Evolutionary conservation across 805 yeast species (phyloP), one percentile per base, ranked within the genome.

Genomic region (Wickerhamiella shivajii): DNA sequence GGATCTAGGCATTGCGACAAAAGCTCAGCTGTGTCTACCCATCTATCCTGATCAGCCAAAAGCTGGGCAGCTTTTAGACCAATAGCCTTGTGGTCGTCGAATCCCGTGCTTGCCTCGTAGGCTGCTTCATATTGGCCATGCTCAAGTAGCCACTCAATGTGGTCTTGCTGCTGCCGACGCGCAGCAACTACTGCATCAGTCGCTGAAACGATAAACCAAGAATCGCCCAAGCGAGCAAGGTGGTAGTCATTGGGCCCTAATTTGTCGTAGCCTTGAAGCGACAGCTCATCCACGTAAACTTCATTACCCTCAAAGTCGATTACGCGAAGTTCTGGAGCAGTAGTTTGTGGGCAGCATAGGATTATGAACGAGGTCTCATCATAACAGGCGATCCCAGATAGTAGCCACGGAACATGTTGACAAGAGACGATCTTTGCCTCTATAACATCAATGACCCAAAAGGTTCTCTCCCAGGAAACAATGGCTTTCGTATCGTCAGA

Each of bases 391-490:
- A 83, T 63, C 1, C 96, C 96, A 3, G 87, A 73, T 14, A 87
- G 66, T 28, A 79, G 53, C 23, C 66, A 38, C 4, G 36, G 25
- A 1, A 38, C 16, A 22, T 13, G 2, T 11, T 27, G 22, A 24
- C n/a, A 8, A 25, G 33, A 7, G 33, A 12, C 18, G 17, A 36
- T 33, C 13, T 23, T 15, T 13, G 40, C 46, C 7, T 27, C 15
- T n/a, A n/a, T 12, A 7, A 45, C 28, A 12, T 36, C 43, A 23
- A 83, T 55, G 14, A 66, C 58, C 92, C 93, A 85, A 3, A 87
- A 61, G 41, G 73, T 67, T 40, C 71, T 65, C 3, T 72, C 78
- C 97, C 97, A 90, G 0, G 85, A 93, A 17, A 90, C 64, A 13
- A 31, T 16, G 3, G 34, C 24, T 10, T 13, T 6, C 9, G 27